A percentile compares a stretch with the other conserved stretches of the same genome.
Conservation (phyloP, 2,329 filamentous ascomycete genomes). For the Emergomyces africanus region DNA sequence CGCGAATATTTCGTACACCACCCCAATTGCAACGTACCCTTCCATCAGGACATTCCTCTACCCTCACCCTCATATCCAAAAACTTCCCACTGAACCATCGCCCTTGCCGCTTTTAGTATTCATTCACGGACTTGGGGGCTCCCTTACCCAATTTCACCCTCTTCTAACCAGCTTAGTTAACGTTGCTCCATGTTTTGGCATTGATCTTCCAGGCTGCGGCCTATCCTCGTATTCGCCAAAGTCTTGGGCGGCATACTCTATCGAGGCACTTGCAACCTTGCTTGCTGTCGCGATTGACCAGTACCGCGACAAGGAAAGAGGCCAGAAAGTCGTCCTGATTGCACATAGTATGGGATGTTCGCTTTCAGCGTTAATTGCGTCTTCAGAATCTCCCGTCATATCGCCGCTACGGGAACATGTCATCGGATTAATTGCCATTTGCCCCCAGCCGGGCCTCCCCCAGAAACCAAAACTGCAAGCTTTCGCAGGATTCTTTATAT, state of each 20-base stretch:
- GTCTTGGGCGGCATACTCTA: slow-evolving; percentile 65
- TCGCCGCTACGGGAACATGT: slow-evolving; percentile 49
- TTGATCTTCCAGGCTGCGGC: slow-evolving; percentile 87
- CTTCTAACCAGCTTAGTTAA: slow-evolving; percentile 71
- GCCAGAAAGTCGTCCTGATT: slow-evolving; percentile 65
- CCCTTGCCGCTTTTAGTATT: slow-evolving; percentile 79
- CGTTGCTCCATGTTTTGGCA: slow-evolving; percentile 68
- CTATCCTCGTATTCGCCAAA: slow-evolving; percentile 60
- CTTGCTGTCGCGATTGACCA: slow-evolving; percentile 61
- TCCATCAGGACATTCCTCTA: slow-evolving; percentile 72
- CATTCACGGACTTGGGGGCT: slow-evolving; percentile 87
- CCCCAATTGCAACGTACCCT: slow-evolving; percentile 55
- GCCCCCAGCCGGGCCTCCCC: slow-evolving; percentile 57
- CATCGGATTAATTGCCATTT: slow-evolving; percentile 68
- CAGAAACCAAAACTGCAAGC: slow-evolving; percentile 37
- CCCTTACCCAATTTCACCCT: slow-evolving; percentile 73
- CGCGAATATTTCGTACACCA: slow-evolving; percentile 57
- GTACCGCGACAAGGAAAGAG: slow-evolving; percentile 51
- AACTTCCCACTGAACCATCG: slow-evolving; percentile 59
- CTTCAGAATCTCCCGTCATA: slow-evolving; percentile 40
- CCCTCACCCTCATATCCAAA: slow-evolving; percentile 66
- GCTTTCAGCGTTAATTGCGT: slow-evolving; percentile 59
- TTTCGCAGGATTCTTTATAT: slow-evolving; percentile 51
- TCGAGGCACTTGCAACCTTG: slow-evolving; percentile 61
- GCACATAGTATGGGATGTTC: slow-evolving; percentile 87